Evolutionary conservation across 371 early-diverging fungal genomes (phyloP), one percentile per base, ranked within the genome.

Genomic region (Mucor irregularis): DNA sequence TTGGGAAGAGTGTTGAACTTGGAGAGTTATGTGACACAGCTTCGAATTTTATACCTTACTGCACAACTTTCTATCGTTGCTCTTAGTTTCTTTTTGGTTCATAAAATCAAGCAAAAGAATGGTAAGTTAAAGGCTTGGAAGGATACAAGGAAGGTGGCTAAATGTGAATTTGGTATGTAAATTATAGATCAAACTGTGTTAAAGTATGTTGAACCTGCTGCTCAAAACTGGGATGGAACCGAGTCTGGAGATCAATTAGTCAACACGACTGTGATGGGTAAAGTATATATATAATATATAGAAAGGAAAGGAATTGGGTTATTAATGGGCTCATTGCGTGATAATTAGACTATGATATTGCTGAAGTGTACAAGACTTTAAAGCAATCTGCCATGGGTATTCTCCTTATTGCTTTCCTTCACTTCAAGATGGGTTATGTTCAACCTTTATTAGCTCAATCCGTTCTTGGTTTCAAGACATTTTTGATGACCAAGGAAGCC

Each of bases 361-460:
- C 67, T 21, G 90, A 94, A 66, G 69, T 90, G 48, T 71, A 81
- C 46, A 87, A 89, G 66, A 66, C 73, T 24, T 62, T 89, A 49
- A 90, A 86, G 61, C 86, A 87, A 56, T 72, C 84, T 3, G 50
- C 83, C 31, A 81, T 87, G 24, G 80, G 88, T 40, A 64, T 88
- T 37, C 81, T 69, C n/a, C 72, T 94, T 44, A 79, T 94, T 60
- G 68, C 72, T 7, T 82, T 89, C 46, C 76, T 94, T 68, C 90
- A 94, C 74, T 84, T 88, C 69, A 84, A 92, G 66, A 92, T 85
- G 63, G 89, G 89, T 22, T 93, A 89, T 61, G 79, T 91, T 44
- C 91, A 93, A 56, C 96, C 96, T 3, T 73, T 94, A 25, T 69
- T 92, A 21, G 72, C 91, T 55, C 94, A 94, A 75, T 81, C 84